Percentiles rank a stretch among this genome's conserved stretches.
These are phyloP conservation scores for Biscogniauxia marginata DNA, from an alignment of 2,329 filamentous ascomycete genomes.

Conservation along the genomic window DNA sequence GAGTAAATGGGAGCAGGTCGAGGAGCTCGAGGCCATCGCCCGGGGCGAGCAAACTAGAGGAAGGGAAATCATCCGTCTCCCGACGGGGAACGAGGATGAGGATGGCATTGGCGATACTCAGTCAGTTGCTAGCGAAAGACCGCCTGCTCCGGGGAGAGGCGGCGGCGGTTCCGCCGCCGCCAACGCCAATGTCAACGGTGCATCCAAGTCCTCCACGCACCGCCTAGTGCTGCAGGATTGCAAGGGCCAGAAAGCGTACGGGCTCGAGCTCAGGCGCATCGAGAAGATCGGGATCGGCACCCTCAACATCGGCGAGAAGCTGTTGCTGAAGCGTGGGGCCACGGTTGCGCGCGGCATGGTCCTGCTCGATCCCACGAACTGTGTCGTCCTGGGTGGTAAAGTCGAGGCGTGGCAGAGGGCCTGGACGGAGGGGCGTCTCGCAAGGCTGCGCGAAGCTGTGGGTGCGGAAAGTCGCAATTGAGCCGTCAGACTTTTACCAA, in stretches of 20 bases:
- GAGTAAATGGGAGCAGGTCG: constrained; percentile 83
- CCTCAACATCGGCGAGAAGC: constrained; percentile 74
- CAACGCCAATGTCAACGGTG: constrained; percentile 16
- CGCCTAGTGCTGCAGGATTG: constrained; percentile 82
- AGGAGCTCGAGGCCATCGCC: constrained; percentile 72
- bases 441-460: constrained; percentile 62
- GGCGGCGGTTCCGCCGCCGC: constrained; percentile 10
- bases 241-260: constrained; percentile 66
- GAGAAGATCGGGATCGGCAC: constrained; percentile 64
- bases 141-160: constrained; percentile 7
- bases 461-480: constrained; percentile 31
- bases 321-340: constrained; percentile 65
- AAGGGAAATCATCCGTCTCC: constrained; percentile 75
- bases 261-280: constrained; percentile 68
- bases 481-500: neutral
- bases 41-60: constrained; percentile 74
- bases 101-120: constrained; percentile 39
- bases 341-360: constrained; percentile 73
- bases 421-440: constrained; percentile 73
- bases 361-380: constrained; percentile 69
- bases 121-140: constrained; percentile 4
- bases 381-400: constrained; percentile 80
- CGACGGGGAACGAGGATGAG: constrained; percentile 41
- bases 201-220: constrained; percentile 61
- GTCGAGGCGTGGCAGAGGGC: constrained; percentile 75